A percentile compares a stretch with the other conserved stretches of the same genome.
phyloP scores from a whole-genome alignment of 352 stramenopile genomes.

The Phytophthora sansomeana region DNA sequence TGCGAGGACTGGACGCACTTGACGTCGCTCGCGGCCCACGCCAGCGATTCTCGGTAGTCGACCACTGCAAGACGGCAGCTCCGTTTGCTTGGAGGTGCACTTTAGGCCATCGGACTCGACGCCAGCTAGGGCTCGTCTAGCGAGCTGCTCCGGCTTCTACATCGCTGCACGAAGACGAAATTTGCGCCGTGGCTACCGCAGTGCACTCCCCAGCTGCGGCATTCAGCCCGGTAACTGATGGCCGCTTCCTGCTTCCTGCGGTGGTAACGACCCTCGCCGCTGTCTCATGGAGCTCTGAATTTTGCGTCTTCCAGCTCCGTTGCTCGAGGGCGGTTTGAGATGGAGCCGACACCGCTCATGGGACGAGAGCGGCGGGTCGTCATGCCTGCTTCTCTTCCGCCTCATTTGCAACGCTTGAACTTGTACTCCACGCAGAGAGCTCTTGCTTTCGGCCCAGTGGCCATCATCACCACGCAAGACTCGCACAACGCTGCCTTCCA shows the following conservation, averaged over 20 bases:
- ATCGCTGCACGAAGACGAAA: slow-evolving; percentile 7
- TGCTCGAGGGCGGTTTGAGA: background rate
- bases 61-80: slow-evolving; percentile 8
- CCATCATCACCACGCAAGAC: slow-evolving; percentile 23
- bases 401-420: slow-evolving; percentile 38
- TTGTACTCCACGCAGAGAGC: slow-evolving; percentile 1
- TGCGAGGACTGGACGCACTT: slow-evolving; percentile 26
- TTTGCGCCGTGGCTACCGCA: slow-evolving; percentile 7
- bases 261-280: slow-evolving; percentile 21
- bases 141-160: slow-evolving; percentile 26
- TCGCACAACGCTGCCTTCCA: slow-evolving; percentile 15
- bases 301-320: slow-evolving; percentile 19
- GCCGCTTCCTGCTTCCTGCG: slow-evolving; percentile 28
- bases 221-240: slow-evolving; percentile 31
- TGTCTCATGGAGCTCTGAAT: slow-evolving; percentile 41
- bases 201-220: background rate
- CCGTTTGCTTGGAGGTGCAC: background rate
- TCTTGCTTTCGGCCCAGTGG: background rate
- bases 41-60: slow-evolving; percentile 18
- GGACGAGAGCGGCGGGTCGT: too few relatives aligned
- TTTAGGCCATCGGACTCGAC: slow-evolving; percentile 8
- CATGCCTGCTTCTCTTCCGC: slow-evolving; percentile 21
- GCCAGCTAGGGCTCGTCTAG: slow-evolving; percentile 24
- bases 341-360: too few relatives aligned
- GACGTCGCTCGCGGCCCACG: background rate